Conservation (phyloP, 805 yeast species). For the Candida suzukii region DNA sequence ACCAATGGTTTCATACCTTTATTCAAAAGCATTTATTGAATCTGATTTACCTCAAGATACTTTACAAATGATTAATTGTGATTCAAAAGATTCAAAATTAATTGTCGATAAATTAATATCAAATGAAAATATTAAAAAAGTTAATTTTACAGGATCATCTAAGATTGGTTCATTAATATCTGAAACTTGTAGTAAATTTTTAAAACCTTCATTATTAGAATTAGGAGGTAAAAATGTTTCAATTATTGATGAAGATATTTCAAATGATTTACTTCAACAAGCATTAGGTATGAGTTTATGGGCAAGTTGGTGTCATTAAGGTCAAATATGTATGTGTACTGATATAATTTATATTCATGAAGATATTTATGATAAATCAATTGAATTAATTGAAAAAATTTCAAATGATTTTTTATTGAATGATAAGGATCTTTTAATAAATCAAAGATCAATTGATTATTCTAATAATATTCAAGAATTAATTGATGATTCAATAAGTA, state of each 20-base stretch:
- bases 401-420: conserved; percentile 5
- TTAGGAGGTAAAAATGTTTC: conserved; percentile 38
- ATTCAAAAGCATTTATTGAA: conserved; percentile 26
- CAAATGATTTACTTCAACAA: conserved; percentile 18
- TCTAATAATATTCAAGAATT: conserved; percentile 18
- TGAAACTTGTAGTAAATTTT: conserved; percentile 25
- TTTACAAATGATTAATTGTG: conserved; percentile 28
- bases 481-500: conserved; percentile 26
- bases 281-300: conserved; percentile 25
- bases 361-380: conserved; percentile 24
- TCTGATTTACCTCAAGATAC: conserved; percentile 33
- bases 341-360: conserved; percentile 32
- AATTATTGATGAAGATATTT: conserved; percentile 26
- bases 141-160: conserved; percentile 42
- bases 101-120: conserved; percentile 22
- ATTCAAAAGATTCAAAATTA: conserved; percentile 18
- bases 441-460: conserved; percentile 25
- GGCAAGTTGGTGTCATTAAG: conserved; percentile 36
- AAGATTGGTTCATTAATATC: conserved; percentile 32
- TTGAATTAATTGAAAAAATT: conserved; percentile 10
- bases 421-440: conserved; percentile 11
- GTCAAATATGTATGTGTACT: conserved; percentile 42
- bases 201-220: conserved; percentile 36
- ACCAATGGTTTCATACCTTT: conserved; percentile 25
- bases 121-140: conserved; percentile 24